A percentile compares a stretch with the other conserved stretches of the same genome.
Evolutionary conservation across 2,329 filamentous ascomycete genomes (phyloP).

Genomic region (Cytospora leucostoma): DNA sequence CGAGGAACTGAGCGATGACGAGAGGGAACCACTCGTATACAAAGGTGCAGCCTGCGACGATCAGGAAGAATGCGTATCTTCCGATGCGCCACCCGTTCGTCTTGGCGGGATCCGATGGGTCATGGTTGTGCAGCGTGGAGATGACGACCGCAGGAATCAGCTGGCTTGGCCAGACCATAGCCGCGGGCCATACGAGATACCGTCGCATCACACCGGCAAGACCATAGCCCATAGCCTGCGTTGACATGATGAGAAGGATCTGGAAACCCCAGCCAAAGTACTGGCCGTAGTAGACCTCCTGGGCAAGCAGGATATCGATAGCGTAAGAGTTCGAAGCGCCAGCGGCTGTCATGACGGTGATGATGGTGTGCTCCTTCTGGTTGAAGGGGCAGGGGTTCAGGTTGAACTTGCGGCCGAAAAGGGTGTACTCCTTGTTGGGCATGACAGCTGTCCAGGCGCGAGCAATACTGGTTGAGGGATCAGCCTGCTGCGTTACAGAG

Average conservation of each 20-base stretch:
- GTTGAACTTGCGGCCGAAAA: slow-evolving; percentile 31
- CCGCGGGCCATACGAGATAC: slow-evolving; percentile 61
- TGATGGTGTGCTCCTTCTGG: slow-evolving; percentile 38
- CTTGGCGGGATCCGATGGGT: slow-evolving; percentile 43
- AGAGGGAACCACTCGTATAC: slow-evolving; percentile 18
- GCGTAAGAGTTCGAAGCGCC: slow-evolving; percentile 35
- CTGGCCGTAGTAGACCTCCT: slow-evolving; percentile 52
- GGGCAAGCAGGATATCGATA: slow-evolving; percentile 43
- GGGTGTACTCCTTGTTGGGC: slow-evolving; percentile 28
- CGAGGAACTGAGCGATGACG: slow-evolving; percentile 13
- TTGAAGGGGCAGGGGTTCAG: slow-evolving; percentile 38
- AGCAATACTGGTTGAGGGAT: not conserved
- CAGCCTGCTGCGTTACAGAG: not conserved
- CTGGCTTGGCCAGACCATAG: slow-evolving; percentile 65
- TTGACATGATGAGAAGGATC: slow-evolving; percentile 56
- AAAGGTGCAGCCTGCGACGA: slow-evolving; percentile 1
- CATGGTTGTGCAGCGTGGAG: slow-evolving; percentile 64
- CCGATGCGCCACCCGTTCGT: slow-evolving; percentile 19
- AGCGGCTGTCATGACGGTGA: slow-evolving; percentile 37
- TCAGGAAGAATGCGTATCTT: slow-evolving; percentile 16
- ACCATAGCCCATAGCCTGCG: slow-evolving; percentile 64
- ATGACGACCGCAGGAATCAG: slow-evolving; percentile 64
- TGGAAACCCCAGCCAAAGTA: slow-evolving; percentile 60
- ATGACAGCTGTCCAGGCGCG: slow-evolving; percentile 9
- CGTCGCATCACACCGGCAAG: slow-evolving; percentile 61